Evolutionary conservation across 2,329 filamentous ascomycete genomes (phyloP).

Genomic region (Colletotrichum brevisporum): DNA sequence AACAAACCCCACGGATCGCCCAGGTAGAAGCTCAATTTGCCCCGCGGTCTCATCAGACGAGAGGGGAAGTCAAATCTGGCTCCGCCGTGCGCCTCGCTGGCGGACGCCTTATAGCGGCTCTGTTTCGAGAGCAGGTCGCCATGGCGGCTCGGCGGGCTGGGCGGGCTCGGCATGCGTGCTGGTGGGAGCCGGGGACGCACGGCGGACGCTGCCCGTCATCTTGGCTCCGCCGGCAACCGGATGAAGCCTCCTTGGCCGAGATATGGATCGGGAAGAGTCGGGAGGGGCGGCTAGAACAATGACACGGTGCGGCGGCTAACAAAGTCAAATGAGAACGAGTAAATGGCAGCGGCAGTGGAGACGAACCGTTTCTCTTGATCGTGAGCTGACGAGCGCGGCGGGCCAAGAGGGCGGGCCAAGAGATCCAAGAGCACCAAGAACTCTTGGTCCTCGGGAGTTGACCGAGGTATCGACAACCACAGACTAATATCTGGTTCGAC

Average conservation of each 20-base stretch:
- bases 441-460: constrained; percentile 30
- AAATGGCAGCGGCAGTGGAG: background rate
- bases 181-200: background rate
- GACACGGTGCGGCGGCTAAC: background rate
- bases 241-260: constrained; percentile 8
- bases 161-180: constrained; percentile 3
- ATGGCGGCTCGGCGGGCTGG: constrained; percentile 12
- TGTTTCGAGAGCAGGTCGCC: background rate
- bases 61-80: background rate
- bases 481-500: constrained; percentile 7
- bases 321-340: background rate
- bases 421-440: constrained; percentile 24
- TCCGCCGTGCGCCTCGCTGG: background rate
- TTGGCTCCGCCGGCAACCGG: constrained; percentile 1
- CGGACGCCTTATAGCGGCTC: background rate
- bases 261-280: constrained; percentile 9
- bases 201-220: background rate
- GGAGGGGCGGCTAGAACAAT: background rate
- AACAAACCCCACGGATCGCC: constrained; percentile 3
- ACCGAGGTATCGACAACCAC: background rate
- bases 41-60: background rate
- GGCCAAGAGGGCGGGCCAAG: constrained; percentile 26
- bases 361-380: background rate
- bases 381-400: background rate
- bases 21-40: background rate